Evolutionary conservation across 2,329 filamentous ascomycete species (phyloP), one percentile per base, ranked within the genome.

Genomic region (Trichoderma citrinoviride): DNA sequence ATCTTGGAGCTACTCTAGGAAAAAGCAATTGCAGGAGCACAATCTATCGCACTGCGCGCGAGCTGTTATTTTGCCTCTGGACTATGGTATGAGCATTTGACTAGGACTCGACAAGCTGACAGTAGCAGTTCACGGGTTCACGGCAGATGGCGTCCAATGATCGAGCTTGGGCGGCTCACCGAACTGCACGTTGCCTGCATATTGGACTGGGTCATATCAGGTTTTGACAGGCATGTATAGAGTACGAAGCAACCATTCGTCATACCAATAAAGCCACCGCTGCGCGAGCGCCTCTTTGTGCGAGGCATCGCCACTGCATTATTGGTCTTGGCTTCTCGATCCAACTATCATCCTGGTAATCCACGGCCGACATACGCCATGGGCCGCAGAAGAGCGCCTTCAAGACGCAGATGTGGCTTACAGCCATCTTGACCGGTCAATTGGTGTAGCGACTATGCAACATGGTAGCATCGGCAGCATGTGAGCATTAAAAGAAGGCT

Each of bases 31-130:
- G 21, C 33, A 47, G 33, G 2, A 37, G 33, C 33, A 37, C 33
- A 14, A 37, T 10, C 33, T 57, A 55, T 64, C n/a, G n/a, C n/a
- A n/a, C n/a, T 69, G 67, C 65, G 61, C 37, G 66, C 61, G 71
- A 72, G 69, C 66, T 72, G 66, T 73, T 71, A 73, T 64, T 70
- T 68, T 65, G 43, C 58, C 58, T 33, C 41, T 52, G 55, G n/a
- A 23, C 43, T 64, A 53, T 33, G 46, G 43, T 49, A 44, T 10
- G 33, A 64, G 23, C 40, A 6, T 33, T 54, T 21, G 19, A 43
- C 49, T 47, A 55, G 60, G 47, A 52, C 37, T n/a, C 10, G 7
- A 37, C 43, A 23, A 64, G 52, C 61, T 64, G 60, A 55, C 60
- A 40, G 25, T 54, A 41, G 15, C 33, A 61, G n/a, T n/a, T n/a